Percentiles rank a stretch among this genome's conserved stretches.
These are phyloP conservation scores for Petrea volubilis DNA, from an alignment of 257 asterid genomes.

Conservation along the genomic window DNA sequence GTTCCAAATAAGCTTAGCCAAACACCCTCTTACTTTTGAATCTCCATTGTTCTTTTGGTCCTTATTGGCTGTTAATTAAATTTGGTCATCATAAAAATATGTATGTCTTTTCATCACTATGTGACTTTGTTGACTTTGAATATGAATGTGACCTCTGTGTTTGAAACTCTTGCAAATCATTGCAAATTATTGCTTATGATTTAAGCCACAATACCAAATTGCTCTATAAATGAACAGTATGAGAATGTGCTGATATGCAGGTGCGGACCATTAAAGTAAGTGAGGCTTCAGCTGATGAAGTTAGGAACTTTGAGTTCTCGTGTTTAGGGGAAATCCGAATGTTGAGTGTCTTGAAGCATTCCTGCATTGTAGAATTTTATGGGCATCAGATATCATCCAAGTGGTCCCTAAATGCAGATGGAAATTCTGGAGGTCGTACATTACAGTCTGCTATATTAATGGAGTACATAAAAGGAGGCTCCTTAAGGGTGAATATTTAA, in stretches of 20 bases:
- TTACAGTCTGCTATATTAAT: constrained; percentile 74
- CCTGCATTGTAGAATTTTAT: constrained; percentile 74
- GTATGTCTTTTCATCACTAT: not conserved
- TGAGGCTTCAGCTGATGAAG: constrained; percentile 61
- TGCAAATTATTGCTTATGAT: not conserved
- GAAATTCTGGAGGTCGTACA: constrained; percentile 51
- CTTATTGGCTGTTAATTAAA: not conserved
- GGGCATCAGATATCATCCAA: constrained; percentile 92
- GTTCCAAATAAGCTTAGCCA: no score
- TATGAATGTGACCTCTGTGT: not conserved
- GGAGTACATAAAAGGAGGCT: constrained; percentile 94
- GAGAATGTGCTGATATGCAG: constrained; percentile 42
- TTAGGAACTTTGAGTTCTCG: constrained; percentile 67
- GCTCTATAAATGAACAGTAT: not conserved
- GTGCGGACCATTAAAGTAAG: constrained; percentile 70
- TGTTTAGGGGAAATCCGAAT: constrained; percentile 92
- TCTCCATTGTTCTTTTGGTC: not conserved
- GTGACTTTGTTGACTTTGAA: not conserved
- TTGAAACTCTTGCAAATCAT: not conserved
- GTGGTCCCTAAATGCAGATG: constrained; percentile 62
- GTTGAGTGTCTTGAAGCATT: constrained; percentile 72
- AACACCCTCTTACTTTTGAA: not conserved
- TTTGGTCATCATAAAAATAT: not conserved
- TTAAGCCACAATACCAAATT: not conserved
- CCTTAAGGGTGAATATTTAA: constrained; percentile 64